Evolutionary conservation across 1,284 basidiomycete species (phyloP).

Genomic region (Abortiporus biennis): DNA sequence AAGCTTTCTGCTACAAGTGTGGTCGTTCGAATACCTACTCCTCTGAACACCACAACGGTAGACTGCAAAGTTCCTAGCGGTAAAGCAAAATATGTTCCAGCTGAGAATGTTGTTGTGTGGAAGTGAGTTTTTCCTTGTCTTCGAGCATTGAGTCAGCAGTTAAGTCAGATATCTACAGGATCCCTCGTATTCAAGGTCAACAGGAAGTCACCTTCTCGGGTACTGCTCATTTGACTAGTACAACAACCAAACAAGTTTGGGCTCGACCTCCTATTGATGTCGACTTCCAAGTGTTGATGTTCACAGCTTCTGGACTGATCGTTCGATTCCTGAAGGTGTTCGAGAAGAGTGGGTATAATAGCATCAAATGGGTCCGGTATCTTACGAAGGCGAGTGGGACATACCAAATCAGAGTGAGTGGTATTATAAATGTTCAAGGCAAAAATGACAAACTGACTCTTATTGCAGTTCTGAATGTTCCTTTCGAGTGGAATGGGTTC

Average conservation of each 20-base stretch:
- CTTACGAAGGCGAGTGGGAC: slow-evolving; percentile 83
- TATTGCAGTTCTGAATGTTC: too few relatives aligned
- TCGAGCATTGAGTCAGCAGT: neutral
- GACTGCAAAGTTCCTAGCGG: slow-evolving; percentile 89
- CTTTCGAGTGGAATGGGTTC: too few relatives aligned
- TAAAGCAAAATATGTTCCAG: slow-evolving; percentile 96
- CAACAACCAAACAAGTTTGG: slow-evolving; percentile 92
- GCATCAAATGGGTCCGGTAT: slow-evolving; percentile 90
- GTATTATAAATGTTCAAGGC: too few relatives aligned
- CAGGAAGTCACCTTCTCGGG: slow-evolving; percentile 86
- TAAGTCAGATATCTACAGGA: slow-evolving; percentile 40
- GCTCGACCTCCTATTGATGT: slow-evolving; percentile 95
- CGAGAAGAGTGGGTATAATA: slow-evolving; percentile 91
- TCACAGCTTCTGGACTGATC: slow-evolving; percentile 91
- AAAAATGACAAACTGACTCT: too few relatives aligned
- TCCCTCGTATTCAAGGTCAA: slow-evolving; percentile 89
- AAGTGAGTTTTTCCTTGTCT: slow-evolving; percentile 64
- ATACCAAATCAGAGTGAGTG: slow-evolving; percentile 79
- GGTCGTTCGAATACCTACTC: slow-evolving; percentile 91
- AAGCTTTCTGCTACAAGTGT: slow-evolving; percentile 94
- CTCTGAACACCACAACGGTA: slow-evolving; percentile 88
- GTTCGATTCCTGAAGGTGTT: slow-evolving; percentile 98
- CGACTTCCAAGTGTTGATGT: slow-evolving; percentile 98
- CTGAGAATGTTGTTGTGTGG: slow-evolving; percentile 95
- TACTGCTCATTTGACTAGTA: slow-evolving; percentile 79